phyloP scores from a whole-genome alignment of 2,329 filamentous ascomycete species.

The Alternaria longipes region DNA sequence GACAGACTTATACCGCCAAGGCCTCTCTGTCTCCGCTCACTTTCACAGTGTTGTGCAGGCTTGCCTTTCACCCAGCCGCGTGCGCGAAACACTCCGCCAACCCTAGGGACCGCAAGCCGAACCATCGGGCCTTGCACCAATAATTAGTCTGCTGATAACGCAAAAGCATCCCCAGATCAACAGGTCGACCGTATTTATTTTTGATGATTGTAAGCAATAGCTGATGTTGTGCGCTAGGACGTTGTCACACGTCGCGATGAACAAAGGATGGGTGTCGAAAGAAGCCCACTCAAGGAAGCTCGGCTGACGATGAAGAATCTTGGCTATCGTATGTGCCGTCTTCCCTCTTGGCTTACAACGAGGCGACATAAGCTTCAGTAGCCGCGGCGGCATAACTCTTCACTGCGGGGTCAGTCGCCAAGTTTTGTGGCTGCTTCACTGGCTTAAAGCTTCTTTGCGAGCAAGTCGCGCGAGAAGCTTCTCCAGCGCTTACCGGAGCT shows the following conservation, averaged over 20 bases:
- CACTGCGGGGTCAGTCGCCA: conserved; percentile 36
- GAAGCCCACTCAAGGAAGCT: conserved; percentile 44
- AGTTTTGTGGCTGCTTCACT: conserved; percentile 35
- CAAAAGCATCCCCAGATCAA: not conserved
- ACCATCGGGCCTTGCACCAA: conserved; percentile 4
- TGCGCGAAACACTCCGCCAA: conserved; percentile 9
- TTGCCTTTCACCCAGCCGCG: conserved; percentile 14
- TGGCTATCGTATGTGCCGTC: conserved; percentile 17
- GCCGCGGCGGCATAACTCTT: conserved; percentile 25
- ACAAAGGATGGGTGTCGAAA: conserved; percentile 38
- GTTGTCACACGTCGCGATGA: not conserved
- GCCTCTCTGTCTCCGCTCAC: conserved; percentile 5
- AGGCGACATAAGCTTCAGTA: conserved; percentile 13
- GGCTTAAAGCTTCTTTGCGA: conserved; percentile 36
- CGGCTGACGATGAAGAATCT: conserved; percentile 36
- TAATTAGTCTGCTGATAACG: not conserved
- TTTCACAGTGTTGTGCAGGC: conserved; percentile 7
- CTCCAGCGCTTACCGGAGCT: conserved; percentile 33
- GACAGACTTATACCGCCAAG: conserved; percentile 9
- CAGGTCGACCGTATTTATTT: not conserved
- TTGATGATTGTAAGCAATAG: not conserved
- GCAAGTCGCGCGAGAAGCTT: conserved; percentile 33
- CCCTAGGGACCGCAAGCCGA: not conserved
- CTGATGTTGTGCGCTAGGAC: not conserved
- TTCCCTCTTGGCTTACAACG: conserved; percentile 32